A percentile compares a stretch with the other conserved stretches of the same genome.
These are phyloP conservation scores for Russula virescens DNA, from an alignment of 768 basidiomycete species.

Conservation along the genomic window DNA sequence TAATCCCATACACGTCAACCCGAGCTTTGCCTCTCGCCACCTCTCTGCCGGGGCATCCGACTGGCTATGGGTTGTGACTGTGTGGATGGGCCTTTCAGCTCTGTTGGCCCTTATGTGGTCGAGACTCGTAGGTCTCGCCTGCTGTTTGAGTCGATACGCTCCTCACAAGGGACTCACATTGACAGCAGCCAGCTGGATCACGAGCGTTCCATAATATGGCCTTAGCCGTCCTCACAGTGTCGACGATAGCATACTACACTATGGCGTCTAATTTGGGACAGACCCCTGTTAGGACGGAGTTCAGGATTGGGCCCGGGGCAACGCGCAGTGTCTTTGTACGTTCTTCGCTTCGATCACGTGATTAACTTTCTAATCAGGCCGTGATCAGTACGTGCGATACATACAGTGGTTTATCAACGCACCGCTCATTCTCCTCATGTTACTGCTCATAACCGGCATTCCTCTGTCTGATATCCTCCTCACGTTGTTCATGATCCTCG, in stretches of 20 bases:
- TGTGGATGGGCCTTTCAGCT: slow-evolving; percentile 42
- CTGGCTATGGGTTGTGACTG: slow-evolving; percentile 53
- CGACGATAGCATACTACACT: slow-evolving; percentile 44
- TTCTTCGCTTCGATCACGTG: not conserved
- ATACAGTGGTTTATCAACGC: slow-evolving; percentile 55
- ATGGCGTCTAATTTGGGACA: slow-evolving; percentile 55
- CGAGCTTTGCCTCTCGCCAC: slow-evolving; percentile 33
- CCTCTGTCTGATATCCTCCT: slow-evolving; percentile 45
- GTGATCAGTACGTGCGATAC: slow-evolving; percentile 42
- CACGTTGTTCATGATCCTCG: slow-evolving; percentile 42
- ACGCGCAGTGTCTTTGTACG: slow-evolving; percentile 42
- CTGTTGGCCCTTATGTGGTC: slow-evolving; percentile 37
- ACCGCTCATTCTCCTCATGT: slow-evolving; percentile 43
- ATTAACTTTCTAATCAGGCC: not conserved
- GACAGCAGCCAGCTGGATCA: slow-evolving; percentile 36
- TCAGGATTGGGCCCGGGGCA: slow-evolving; percentile 32
- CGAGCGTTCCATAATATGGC: slow-evolving; percentile 49
- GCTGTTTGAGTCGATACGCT: not conserved
- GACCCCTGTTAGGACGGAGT: slow-evolving; percentile 41
- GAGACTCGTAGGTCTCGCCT: slow-evolving; percentile 29
- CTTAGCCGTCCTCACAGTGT: slow-evolving; percentile 41
- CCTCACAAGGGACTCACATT: not conserved
- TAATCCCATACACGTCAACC: slow-evolving; percentile 33
- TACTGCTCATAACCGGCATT: slow-evolving; percentile 43
- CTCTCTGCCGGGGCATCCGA: slow-evolving; percentile 44